Percentiles rank a stretch among this genome's conserved stretches.
These are phyloP conservation scores for Leishmania major DNA, from an alignment of 208 protist species.

Conservation along the genomic window DNA sequence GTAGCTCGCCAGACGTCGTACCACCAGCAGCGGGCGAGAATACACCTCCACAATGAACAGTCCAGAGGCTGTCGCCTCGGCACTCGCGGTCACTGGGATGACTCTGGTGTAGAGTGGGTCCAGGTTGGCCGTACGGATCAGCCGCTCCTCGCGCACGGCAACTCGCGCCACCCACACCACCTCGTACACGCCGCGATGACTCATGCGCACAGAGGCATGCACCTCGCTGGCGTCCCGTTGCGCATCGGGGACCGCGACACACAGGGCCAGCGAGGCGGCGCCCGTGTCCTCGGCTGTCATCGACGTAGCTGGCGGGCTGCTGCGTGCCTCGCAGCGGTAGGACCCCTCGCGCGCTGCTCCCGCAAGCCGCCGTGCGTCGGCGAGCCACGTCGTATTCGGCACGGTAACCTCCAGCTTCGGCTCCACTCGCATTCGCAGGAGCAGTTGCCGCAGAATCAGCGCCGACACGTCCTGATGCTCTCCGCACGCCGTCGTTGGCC, in stretches of 20 bases:
- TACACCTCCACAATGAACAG: constrained; percentile 41
- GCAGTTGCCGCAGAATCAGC: constrained; percentile 42
- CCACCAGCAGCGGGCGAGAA: constrained; percentile 57
- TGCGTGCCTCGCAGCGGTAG: constrained; percentile 33
- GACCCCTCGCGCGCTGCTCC: constrained; percentile 43
- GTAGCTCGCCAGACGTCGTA: constrained; percentile 61
- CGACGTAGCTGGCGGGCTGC: background rate
- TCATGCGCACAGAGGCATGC: constrained; percentile 42
- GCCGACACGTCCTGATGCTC: constrained; percentile 49
- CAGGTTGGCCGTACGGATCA: constrained; percentile 44
- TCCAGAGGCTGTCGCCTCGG: background rate
- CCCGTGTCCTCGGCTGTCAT: background rate
- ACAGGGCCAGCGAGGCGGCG: background rate
- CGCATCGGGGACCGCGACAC: background rate
- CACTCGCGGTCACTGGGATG: constrained; percentile 1
- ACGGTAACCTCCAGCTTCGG: constrained; percentile 42
- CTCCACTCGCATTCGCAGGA: constrained; percentile 51
- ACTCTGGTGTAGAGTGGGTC: constrained; percentile 50
- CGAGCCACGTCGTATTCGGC: constrained; percentile 42
- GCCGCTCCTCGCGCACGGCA: constrained; percentile 31
- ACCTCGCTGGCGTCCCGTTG: constrained; percentile 38
- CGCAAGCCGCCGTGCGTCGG: constrained; percentile 9
- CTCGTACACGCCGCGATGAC: constrained; percentile 54
- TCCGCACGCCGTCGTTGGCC: constrained; percentile 56
- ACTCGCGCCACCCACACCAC: constrained; percentile 58